A percentile compares a stretch with the other conserved stretches of the same genome.
Conservation (phyloP, 352 stramenopile genomes). For the Phytophthora pluvialis region DNA sequence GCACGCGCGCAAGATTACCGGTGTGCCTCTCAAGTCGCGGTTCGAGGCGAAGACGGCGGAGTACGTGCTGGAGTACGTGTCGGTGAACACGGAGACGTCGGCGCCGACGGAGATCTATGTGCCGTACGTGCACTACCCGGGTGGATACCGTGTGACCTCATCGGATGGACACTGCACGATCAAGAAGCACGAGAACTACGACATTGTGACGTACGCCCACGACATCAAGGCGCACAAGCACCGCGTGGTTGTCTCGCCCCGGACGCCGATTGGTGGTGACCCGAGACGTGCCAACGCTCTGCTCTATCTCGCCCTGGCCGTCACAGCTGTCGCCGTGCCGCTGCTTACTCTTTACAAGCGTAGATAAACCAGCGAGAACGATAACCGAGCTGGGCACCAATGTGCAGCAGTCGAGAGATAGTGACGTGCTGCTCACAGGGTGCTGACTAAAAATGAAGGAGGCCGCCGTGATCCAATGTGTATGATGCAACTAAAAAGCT, state of each 20-base stretch:
- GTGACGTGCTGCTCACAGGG: neutral
- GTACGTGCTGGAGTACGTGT: constrained; percentile 63
- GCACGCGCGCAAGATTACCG: constrained; percentile 63
- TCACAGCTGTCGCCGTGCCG: constrained; percentile 30
- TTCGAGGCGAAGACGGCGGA: constrained; percentile 50
- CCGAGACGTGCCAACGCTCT: constrained; percentile 24
- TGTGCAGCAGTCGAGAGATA: constrained; percentile 11
- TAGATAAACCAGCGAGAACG: constrained; percentile 16
- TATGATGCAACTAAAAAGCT: constrained; percentile 4
- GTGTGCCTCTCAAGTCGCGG: constrained; percentile 56
- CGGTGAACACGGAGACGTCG: constrained; percentile 13
- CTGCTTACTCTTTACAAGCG: constrained; percentile 37
- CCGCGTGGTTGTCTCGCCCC: constrained; percentile 33
- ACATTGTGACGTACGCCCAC: constrained; percentile 49
- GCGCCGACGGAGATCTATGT: constrained; percentile 39
- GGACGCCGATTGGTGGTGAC: constrained; percentile 12
- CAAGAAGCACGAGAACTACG: constrained; percentile 46
- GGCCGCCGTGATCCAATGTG: neutral
- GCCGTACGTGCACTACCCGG: constrained; percentile 39
- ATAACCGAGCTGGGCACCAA: no score
- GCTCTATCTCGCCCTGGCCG: constrained; percentile 28
- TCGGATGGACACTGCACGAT: constrained; percentile 39
- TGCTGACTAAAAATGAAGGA: constrained; percentile 15
- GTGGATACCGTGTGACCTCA: constrained; percentile 36
- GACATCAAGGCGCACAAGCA: constrained; percentile 35